A percentile compares a stretch with the other conserved stretches of the same genome.
Conservation (phyloP, 768 basidiomycete species). For the Coprinellus micaceus region DNA sequence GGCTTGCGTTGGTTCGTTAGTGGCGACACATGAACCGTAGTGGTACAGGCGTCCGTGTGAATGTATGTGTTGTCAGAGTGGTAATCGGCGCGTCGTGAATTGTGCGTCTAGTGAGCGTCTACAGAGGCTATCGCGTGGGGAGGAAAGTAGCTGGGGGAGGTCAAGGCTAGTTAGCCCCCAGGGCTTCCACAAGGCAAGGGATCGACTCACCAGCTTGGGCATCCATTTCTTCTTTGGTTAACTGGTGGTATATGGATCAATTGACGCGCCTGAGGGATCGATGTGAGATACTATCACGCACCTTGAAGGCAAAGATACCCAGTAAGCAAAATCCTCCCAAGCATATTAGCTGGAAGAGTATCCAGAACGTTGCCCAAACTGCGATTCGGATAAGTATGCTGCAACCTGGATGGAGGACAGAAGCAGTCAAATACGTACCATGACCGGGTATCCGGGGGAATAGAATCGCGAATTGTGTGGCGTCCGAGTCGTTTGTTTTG, state of each 20-base stretch:
- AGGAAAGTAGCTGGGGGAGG: slow-evolving; percentile 55
- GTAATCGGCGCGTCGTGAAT: no score
- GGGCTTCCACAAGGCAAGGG: slow-evolving; percentile 7
- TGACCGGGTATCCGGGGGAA: slow-evolving; percentile 72
- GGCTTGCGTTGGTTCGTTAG: no score
- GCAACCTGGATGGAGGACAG: background rate
- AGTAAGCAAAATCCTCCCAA: slow-evolving; percentile 77
- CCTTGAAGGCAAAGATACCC: slow-evolving; percentile 83
- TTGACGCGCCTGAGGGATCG: background rate
- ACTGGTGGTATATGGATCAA: slow-evolving; percentile 27
- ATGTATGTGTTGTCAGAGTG: no score
- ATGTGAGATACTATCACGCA: slow-evolving; percentile 22
- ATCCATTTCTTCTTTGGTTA: slow-evolving; percentile 57
- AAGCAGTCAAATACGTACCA: slow-evolving; percentile 37
- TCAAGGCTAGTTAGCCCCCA: slow-evolving; percentile 5
- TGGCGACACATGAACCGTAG: no score
- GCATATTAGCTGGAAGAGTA: slow-evolving; percentile 70
- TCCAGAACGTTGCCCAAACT: slow-evolving; percentile 90
- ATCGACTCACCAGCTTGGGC: slow-evolving; percentile 60
- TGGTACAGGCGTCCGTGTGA: no score
- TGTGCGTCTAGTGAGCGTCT: background rate
- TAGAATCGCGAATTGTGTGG: slow-evolving; percentile 80
- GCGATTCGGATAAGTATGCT: background rate
- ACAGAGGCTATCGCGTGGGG: slow-evolving; percentile 45
- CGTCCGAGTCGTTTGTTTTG: slow-evolving; percentile 90